Conservation (phyloP, 2,329 filamentous ascomycete species). For the Ciborinia camelliae region DNA sequence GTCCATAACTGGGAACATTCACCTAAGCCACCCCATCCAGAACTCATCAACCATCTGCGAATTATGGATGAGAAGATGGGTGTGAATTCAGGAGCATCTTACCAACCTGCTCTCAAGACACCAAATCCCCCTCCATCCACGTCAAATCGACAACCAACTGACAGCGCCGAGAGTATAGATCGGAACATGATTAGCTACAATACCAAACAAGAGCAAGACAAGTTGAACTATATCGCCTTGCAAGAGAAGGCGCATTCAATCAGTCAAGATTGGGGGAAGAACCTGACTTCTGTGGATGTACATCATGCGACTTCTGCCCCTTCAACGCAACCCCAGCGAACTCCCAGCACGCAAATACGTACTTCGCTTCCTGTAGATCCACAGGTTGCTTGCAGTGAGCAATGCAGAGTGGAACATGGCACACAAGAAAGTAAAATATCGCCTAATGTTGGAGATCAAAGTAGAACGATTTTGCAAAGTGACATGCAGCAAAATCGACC, state of each 20-base stretch:
- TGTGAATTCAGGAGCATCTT: neutral
- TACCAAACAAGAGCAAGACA: neutral
- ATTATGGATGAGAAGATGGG: slow-evolving; percentile 5
- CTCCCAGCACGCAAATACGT: neutral
- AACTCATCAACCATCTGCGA: slow-evolving; percentile 5
- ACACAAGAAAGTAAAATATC: neutral
- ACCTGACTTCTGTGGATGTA: neutral
- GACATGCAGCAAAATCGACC: neutral
- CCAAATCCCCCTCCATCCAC: neutral
- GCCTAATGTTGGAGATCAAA: neutral
- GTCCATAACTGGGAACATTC: neutral
- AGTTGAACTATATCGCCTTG: neutral
- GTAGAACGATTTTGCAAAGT: neutral
- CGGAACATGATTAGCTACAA: neutral
- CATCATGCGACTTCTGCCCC: neutral
- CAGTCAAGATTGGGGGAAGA: neutral
- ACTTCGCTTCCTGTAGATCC: neutral
- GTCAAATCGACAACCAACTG: neutral
- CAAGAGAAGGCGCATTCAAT: neutral
- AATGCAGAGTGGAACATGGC: neutral
- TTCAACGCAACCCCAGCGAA: neutral
- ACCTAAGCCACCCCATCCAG: neutral
- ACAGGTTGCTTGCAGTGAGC: neutral
- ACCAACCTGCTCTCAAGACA: neutral
- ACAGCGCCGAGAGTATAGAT: neutral